phyloP scores from a whole-genome alignment of 257 asterid species.

The Parsonsia alboflavescens region DNA sequence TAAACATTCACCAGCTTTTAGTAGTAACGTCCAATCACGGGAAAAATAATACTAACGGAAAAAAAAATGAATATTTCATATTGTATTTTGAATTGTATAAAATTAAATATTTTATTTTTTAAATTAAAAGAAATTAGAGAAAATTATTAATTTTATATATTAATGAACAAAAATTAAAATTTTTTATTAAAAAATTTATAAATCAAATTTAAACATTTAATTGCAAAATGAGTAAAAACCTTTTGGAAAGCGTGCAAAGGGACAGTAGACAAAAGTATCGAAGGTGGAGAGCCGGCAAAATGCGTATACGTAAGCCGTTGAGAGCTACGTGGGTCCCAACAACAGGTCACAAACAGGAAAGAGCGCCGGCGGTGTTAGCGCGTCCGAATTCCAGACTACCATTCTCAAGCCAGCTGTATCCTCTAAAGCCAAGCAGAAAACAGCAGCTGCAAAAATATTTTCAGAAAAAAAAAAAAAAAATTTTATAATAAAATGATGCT shows the following conservation, averaged over 20 bases:
- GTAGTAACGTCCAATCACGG: not conserved
- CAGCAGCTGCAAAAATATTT: not conserved
- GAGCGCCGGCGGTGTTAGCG: constrained; percentile 21
- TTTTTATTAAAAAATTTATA: too few relatives aligned
- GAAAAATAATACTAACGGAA: not conserved
- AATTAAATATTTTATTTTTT: too few relatives aligned
- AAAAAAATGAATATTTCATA: too few relatives aligned
- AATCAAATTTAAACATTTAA: too few relatives aligned
- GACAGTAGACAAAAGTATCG: not conserved
- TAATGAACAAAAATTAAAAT: too few relatives aligned
- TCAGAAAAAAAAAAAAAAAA: not conserved
- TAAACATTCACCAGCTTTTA: not conserved
- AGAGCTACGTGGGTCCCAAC: constrained; percentile 12
- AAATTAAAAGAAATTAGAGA: too few relatives aligned
- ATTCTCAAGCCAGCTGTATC: constrained; percentile 20
- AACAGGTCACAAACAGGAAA: constrained; percentile 16
- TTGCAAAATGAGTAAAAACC: too few relatives aligned
- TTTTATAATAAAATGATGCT: not conserved
- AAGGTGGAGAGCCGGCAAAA: not conserved
- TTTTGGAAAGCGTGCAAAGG: not conserved
- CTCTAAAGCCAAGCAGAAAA: not conserved
- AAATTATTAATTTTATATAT: too few relatives aligned
- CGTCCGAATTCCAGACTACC: constrained; percentile 7
- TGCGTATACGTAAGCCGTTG: constrained; percentile 7
- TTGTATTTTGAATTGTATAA: too few relatives aligned